phyloP scores from a whole-genome alignment of 2,329 filamentous ascomycete species.

The Seiridium unicorne region DNA sequence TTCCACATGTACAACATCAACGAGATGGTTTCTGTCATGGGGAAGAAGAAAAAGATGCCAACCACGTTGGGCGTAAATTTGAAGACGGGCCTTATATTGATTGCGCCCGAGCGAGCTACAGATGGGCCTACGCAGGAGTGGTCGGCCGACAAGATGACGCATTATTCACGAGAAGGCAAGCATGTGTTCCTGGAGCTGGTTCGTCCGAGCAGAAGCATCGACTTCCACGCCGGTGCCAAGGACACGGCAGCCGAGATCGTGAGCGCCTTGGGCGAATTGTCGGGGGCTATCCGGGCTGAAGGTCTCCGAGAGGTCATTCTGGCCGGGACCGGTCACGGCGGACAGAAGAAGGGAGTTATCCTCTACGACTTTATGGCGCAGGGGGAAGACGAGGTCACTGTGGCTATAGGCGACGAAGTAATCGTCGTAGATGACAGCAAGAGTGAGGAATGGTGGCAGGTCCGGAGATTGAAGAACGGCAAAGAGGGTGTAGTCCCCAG shows the following conservation, averaged over 20 bases:
- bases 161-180: constrained; percentile 97
- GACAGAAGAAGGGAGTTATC: constrained; percentile 80
- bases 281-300: constrained; percentile 81
- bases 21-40: constrained; percentile 96
- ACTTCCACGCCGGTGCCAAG: constrained; percentile 96
- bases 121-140: constrained; percentile 89
- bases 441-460: constrained; percentile 98
- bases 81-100: constrained; percentile 82
- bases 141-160: constrained; percentile 92
- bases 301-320: constrained; percentile 81
- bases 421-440: constrained; percentile 84
- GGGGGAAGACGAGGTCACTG: constrained; percentile 93
- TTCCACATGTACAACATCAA: constrained; percentile 97
- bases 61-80: constrained; percentile 95
- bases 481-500: constrained; percentile 95
- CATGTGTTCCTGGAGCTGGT: constrained; percentile 96
- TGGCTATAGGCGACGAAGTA: constrained; percentile 86
- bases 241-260: constrained; percentile 96
- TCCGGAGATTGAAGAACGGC: constrained; percentile 83
- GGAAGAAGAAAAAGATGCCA: constrained; percentile 96
- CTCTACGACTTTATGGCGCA: constrained; percentile 97
- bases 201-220: constrained; percentile 87
- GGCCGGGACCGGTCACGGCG: constrained; percentile 65
- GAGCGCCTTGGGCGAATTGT: constrained; percentile 79
- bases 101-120: constrained; percentile 79